Evolutionary conservation across 768 basidiomycete species (phyloP), one percentile per base, ranked within the genome.

Genomic region (Kwoniella mangroviensis): DNA sequence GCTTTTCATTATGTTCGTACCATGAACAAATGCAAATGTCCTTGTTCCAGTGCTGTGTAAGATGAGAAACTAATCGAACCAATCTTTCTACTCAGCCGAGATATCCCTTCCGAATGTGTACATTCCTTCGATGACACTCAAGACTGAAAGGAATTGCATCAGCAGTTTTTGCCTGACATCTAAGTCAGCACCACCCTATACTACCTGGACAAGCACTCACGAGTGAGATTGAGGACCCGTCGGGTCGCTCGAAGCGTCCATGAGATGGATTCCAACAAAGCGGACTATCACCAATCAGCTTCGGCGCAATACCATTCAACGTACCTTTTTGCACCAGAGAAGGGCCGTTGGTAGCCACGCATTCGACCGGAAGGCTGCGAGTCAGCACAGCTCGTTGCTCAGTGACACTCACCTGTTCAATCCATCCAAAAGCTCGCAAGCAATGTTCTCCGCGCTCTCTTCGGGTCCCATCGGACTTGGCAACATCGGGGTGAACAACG

Each of bases 311-410:
- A 34, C 34, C 34, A 34, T 22, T n/a, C n/a, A 17, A 57, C 73
- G 65, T 43, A 77, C 76, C 71, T 67, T 79, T 79, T 52, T 79
- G 78, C 34, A 81, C 80, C 6, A 82, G 68, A 11, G 81, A 80
- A 19, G 79, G 79, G 12, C 81, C 81, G 65, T 82, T 82, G 21
- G 78, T 79, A 21, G 81, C 81, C 9, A 80, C 70, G 42, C 78
- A 79, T 65, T 80, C 79, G 42, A 79, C 75, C n/a, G 81, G 78
- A 34, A 82, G 70, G 64, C 78, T 76, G 45, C 4, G 10, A 17
- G 21, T 67, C 51, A 63, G 49, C 62, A 15, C 13, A 9, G n/a
- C 54, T 13, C 28, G 19, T 12, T 11, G 2, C 28, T n/a, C n/a
- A 19, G n/a, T n/a, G 19, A 17, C 34, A n/a, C 71, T 65, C 61